Percentiles rank a stretch among this genome's conserved stretches.
phyloP scores from a whole-genome alignment of 1,284 basidiomycete species.

The Moesziomyces parantarcticus region DNA sequence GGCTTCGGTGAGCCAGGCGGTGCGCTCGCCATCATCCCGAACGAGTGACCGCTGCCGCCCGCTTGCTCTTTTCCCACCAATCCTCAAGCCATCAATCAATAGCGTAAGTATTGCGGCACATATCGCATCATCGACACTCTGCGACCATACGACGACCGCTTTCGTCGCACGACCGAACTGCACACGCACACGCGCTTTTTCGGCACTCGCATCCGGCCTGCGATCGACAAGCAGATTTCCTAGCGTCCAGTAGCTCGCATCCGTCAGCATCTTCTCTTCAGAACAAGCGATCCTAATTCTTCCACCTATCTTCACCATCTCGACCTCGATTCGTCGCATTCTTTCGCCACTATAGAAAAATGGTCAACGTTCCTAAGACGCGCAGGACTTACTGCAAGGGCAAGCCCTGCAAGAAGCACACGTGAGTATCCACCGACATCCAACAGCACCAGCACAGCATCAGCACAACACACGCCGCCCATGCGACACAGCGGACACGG shows the following conservation, averaged over 20 bases:
- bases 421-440: conserved; percentile 73
- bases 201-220: neutral
- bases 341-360: conserved; percentile 33
- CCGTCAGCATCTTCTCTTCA: neutral
- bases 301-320: conserved; percentile 5
- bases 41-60: conserved; percentile 15
- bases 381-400: conserved; percentile 89
- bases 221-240: conserved; percentile 1
- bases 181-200: neutral
- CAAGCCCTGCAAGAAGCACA: conserved; percentile 98
- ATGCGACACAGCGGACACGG: neutral
- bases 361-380: conserved; percentile 70
- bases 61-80: conserved; percentile 48
- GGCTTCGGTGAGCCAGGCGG: neutral
- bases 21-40: conserved; percentile 44
- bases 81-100: conserved; percentile 44
- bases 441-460: neutral
- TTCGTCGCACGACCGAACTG: neutral
- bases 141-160: conserved; percentile 1
- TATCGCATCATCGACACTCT: conserved; percentile 13
- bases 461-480: neutral
- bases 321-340: conserved; percentile 1
- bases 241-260: conserved; percentile 1
- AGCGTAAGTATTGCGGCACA: conserved; percentile 46
- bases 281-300: conserved; percentile 1